phyloP scores from a whole-genome alignment of 2,329 filamentous ascomycete species.

The Fusarium duplospermum region DNA sequence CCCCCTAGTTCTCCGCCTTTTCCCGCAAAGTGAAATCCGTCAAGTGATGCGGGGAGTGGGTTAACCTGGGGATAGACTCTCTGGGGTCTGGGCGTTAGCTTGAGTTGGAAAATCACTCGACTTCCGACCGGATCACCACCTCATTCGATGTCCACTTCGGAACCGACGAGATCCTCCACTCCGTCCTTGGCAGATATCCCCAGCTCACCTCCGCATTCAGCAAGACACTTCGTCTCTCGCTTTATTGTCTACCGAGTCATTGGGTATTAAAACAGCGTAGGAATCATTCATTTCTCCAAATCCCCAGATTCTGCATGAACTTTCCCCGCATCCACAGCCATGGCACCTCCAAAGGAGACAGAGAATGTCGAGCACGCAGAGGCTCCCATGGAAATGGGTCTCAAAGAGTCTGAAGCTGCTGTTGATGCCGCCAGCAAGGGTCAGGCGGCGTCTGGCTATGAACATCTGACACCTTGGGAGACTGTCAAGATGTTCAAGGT shows the following conservation, averaged over 20 bases:
- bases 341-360: not conserved
- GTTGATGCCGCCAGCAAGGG: not conserved
- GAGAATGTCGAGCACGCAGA: not conserved
- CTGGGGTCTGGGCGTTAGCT: not conserved
- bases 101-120: not conserved
- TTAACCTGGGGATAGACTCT: not conserved
- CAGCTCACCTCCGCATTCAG: not conserved
- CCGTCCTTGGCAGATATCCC: not conserved
- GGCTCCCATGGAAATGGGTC: not conserved
- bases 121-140: not conserved
- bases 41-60: not conserved
- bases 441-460: not conserved
- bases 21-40: not conserved
- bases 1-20: not conserved
- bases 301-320: not conserved
- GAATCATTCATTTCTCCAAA: not conserved
- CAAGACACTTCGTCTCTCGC: not conserved
- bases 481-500: constrained; percentile 1
- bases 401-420: not conserved
- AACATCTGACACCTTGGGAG: not conserved
- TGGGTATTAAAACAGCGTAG: not conserved
- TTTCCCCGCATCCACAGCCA: not conserved
- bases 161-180: not conserved
- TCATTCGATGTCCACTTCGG: not conserved
- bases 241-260: not conserved